These are phyloP conservation scores for Pseudoturritis turrita DNA, from an alignment of 345 rosid genomes.

Conservation along the genomic window DNA sequence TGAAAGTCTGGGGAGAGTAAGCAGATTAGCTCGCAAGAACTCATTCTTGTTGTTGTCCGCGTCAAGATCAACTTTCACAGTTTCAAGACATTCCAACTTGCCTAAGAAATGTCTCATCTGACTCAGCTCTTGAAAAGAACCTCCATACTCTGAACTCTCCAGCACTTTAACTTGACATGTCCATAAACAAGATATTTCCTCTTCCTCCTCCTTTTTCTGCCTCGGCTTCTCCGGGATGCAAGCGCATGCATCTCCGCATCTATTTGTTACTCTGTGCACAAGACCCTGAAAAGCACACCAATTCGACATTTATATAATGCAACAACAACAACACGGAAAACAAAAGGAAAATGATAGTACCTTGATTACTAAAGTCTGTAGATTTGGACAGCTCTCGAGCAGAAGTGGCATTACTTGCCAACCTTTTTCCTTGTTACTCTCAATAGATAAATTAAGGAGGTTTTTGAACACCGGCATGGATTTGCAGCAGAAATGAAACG, in stretches of 20 bases:
- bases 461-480: slow-evolving; percentile 4
- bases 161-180: neutral
- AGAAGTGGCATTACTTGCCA: neutral
- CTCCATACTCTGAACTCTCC: neutral
- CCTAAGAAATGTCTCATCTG: slow-evolving; percentile 1
- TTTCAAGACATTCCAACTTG: neutral
- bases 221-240: neutral
- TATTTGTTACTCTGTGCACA: neutral
- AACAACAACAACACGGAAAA: too few relatives aligned
- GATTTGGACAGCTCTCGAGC: neutral
- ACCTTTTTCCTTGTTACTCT: neutral
- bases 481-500: neutral
- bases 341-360: neutral
- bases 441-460: neutral
- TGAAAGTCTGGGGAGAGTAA: neutral
- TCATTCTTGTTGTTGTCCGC: neutral
- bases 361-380: neutral
- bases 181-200: neutral
- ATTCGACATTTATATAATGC: neutral
- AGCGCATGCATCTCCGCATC: neutral
- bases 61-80: neutral
- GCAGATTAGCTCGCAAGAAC: neutral
- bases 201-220: neutral
- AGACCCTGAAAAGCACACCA: neutral
- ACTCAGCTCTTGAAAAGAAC: neutral